Conservation (phyloP, 176 grass and related monocot species). For the Oryza rufipogon region DNA sequence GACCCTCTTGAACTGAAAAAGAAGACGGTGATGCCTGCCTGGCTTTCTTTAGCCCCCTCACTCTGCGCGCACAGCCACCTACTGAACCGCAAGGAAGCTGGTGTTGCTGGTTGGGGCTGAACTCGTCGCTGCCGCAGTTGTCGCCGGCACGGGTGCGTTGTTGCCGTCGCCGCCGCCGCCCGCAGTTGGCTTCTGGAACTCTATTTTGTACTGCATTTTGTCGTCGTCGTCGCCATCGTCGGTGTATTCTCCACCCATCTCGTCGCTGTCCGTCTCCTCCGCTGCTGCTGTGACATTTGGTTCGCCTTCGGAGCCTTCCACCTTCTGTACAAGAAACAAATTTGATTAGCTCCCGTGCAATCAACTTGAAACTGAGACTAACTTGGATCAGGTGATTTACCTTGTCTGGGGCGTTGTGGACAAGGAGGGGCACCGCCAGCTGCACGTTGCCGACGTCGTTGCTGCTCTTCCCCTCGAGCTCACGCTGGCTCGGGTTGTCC, state of each 20-base stretch:
- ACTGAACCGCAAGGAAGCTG: constrained; percentile 53
- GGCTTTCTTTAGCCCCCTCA: constrained; percentile 18
- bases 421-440: not conserved
- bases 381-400: not conserved
- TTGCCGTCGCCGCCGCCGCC: not conserved
- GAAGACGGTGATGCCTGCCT: constrained; percentile 20
- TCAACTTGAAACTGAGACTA: not conserved
- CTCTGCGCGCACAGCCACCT: constrained; percentile 22
- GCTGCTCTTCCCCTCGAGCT: constrained; percentile 53
- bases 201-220: constrained; percentile 39
- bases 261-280: constrained; percentile 54
- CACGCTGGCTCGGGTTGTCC: constrained; percentile 16
- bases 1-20: constrained; percentile 29
- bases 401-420: not conserved
- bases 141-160: not conserved
- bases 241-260: constrained; percentile 38
- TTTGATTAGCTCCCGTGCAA: constrained; percentile 22
- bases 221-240: constrained; percentile 40
- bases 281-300: constrained; percentile 8
- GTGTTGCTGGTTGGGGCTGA: constrained; percentile 38
- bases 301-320: constrained; percentile 36
- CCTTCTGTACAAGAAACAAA: constrained; percentile 21
- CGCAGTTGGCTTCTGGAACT: constrained; percentile 33
- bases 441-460: constrained; percentile 14
- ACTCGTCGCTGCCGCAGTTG: constrained; percentile 14